phyloP scores from a whole-genome alignment of 306 rosid species.

The Carpinus viminea region DNA sequence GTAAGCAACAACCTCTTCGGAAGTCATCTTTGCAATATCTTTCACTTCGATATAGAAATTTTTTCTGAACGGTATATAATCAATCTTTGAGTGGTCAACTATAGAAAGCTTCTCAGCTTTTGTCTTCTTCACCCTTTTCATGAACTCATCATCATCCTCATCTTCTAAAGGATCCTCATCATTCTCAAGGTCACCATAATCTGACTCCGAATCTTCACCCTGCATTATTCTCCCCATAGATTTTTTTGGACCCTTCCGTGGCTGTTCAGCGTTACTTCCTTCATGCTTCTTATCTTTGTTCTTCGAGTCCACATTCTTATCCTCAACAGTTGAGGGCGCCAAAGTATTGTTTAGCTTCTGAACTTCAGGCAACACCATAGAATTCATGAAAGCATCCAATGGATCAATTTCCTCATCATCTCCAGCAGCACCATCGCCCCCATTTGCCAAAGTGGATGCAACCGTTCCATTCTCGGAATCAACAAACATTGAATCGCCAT shows the following conservation, averaged over 20 bases:
- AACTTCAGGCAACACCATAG: conserved; percentile 89
- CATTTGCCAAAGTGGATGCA: conserved; percentile 45
- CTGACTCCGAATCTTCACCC: conserved; percentile 90
- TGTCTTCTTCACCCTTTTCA: conserved; percentile 95
- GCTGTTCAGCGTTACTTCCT: conserved; percentile 42
- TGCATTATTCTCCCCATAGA: conserved; percentile 87
- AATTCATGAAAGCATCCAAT: conserved; percentile 91
- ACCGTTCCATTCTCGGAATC: conserved; percentile 48
- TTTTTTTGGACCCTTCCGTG: conserved; percentile 62
- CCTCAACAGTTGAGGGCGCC: conserved; percentile 35
- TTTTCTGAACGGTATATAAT: conserved; percentile 72
- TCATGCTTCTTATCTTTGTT: conserved; percentile 48
- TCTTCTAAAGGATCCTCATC: conserved; percentile 67
- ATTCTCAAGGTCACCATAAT: conserved; percentile 63
- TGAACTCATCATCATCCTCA: conserved; percentile 92
- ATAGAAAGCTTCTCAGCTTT: conserved; percentile 91
- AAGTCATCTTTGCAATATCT: conserved; percentile 68
- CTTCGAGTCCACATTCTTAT: conserved; percentile 39
- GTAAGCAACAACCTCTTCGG: conserved; percentile 66
- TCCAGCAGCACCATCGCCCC: conserved; percentile 35
- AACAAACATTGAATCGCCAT: conserved; percentile 31
- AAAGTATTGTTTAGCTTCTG: conserved; percentile 60
- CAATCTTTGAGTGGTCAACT: conserved; percentile 94
- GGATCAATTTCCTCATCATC: conserved; percentile 83
- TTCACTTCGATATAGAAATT: conserved; percentile 74